These are phyloP conservation scores for Pelargonium myrrhifolium DNA, from an alignment of 441 rosid species.

Conservation along the genomic window DNA sequence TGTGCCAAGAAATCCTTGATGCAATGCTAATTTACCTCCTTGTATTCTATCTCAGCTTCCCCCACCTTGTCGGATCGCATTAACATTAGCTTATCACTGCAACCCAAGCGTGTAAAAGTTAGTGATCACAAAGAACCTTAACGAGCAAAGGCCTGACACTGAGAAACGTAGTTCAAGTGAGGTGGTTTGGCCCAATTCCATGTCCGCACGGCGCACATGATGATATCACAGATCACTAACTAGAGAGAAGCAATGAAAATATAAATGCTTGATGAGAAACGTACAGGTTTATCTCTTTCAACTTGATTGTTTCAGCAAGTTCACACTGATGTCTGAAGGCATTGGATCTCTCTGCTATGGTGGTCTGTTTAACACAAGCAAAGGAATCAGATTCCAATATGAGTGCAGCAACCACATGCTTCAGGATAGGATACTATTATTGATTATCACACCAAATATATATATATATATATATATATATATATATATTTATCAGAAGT, in stretches of 20 bases:
- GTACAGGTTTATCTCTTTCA: constrained; percentile 99
- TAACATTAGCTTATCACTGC: constrained; percentile 85
- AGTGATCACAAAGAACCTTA: constrained; percentile 1
- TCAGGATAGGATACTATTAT: too few species aligned
- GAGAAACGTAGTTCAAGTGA: too few species aligned
- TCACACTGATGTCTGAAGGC: constrained; percentile 95
- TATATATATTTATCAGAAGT: too few species aligned
- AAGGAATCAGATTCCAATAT: constrained; percentile 6
- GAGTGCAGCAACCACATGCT: neutral
- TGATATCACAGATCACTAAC: too few species aligned
- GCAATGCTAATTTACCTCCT: constrained; percentile 44
- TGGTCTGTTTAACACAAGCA: constrained; percentile 49
- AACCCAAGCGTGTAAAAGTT: constrained; percentile 10
- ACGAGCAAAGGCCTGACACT: too few species aligned
- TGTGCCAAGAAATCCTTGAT: neutral
- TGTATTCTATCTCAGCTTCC: constrained; percentile 84
- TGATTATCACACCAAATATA: too few species aligned
- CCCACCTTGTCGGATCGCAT: constrained; percentile 83
- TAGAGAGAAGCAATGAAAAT: neutral
- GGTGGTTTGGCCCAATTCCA: too few species aligned
- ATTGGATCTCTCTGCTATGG: constrained; percentile 85
- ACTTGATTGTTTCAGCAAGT: constrained; percentile 82
- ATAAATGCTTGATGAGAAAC: constrained; percentile 18
- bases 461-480: too few species aligned
- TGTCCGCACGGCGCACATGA: too few species aligned